A percentile compares a stretch with the other conserved stretches of the same genome.
Evolutionary conservation across 306 rosid genomes (phyloP).

Genomic region (Arachis stenosperma): DNA sequence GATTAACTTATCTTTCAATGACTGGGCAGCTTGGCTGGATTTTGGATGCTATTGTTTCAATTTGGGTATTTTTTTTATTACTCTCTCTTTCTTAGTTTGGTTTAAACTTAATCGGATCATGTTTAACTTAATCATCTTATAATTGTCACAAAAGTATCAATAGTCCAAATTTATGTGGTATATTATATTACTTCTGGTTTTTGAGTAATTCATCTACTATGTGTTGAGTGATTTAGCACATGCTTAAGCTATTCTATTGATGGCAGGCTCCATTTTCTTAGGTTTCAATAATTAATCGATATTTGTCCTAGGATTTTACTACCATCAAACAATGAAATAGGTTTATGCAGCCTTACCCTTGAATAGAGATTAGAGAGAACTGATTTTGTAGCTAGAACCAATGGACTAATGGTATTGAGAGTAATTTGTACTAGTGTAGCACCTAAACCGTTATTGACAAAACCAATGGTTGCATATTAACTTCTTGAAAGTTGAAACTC

Average conservation of each 20-base stretch:
- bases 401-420: neutral
- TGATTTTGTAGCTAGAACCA: slow-evolving; percentile 4
- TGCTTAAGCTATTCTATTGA: neutral
- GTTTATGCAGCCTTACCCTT: neutral
- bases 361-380: neutral
- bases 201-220: neutral
- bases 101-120: slow-evolving; percentile 4
- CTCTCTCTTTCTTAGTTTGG: slow-evolving; percentile 27
- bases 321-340: neutral
- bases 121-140: neutral
- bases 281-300: slow-evolving; percentile 6
- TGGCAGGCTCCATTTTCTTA: neutral
- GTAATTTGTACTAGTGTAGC: too few relatives aligned
- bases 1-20: slow-evolving; percentile 87
- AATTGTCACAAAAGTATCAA: neutral
- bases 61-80: slow-evolving; percentile 62
- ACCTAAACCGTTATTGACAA: too few relatives aligned
- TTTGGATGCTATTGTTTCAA: slow-evolving; percentile 92
- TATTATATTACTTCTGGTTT: slow-evolving; percentile 12
- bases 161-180: neutral
- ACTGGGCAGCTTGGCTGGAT: slow-evolving; percentile 99
- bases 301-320: neutral
- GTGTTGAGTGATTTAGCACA: slow-evolving; percentile 4
- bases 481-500: slow-evolving; percentile 1
- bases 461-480: too few relatives aligned